Conservation (phyloP, 768 basidiomycete genomes). For the Termitomyces sp. region DNA sequence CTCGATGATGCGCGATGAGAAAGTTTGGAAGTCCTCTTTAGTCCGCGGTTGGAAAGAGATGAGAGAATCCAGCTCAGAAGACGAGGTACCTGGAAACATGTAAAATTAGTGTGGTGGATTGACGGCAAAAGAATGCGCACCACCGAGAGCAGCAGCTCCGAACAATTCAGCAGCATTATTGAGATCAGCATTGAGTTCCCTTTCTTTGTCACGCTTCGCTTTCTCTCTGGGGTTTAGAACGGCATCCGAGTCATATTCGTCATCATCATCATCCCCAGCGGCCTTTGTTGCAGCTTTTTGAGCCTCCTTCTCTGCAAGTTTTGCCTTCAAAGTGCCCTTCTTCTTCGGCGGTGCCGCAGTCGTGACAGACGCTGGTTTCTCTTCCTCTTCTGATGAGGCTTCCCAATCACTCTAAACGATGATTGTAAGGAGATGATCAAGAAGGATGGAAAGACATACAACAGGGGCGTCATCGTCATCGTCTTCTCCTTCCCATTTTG, state of each 20-base stretch:
- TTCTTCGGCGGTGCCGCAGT: constrained; percentile 76
- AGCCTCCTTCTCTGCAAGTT: constrained; percentile 90
- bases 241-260: constrained; percentile 66
- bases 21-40: constrained; percentile 79
- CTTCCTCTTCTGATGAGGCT: constrained; percentile 71
- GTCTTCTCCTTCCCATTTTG: constrained; percentile 90
- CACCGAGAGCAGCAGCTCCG: constrained; percentile 64
- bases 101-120: background rate
- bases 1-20: constrained; percentile 74
- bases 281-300: constrained; percentile 52
- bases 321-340: constrained; percentile 88
- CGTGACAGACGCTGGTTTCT: constrained; percentile 38
- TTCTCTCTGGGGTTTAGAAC: constrained; percentile 80
- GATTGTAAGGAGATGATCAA: constrained; percentile 8
- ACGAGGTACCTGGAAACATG: constrained; percentile 52
- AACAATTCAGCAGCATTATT: constrained; percentile 80
- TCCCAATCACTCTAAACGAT: constrained; percentile 91
- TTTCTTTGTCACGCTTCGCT: constrained; percentile 71
- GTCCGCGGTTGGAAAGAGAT: constrained; percentile 80
- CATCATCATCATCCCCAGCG: constrained; percentile 36
- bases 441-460: constrained; percentile 42
- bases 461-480: constrained; percentile 78
- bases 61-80: constrained; percentile 63
- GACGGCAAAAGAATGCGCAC: constrained; percentile 30
- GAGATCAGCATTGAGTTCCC: constrained; percentile 84